Percentiles rank a stretch among this genome's conserved stretches.
These are phyloP conservation scores for Cyanophora paradoxa DNA, from an alignment of 78 protist species.

Conservation along the genomic window DNA sequence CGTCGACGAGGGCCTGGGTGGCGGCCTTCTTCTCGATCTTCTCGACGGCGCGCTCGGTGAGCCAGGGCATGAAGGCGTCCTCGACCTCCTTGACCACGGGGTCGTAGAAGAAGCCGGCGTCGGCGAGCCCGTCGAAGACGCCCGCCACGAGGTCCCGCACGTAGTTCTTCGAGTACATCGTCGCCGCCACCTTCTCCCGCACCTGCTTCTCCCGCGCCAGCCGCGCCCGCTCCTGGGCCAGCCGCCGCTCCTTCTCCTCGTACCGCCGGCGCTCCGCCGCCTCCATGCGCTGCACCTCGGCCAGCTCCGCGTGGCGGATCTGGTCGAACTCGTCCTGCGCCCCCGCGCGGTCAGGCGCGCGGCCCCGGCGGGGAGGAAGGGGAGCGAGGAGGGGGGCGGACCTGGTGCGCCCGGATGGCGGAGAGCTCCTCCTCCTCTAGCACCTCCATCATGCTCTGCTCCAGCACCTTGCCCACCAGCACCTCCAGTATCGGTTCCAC, in stretches of 20 bases:
- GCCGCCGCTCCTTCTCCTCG: constrained; percentile 68
- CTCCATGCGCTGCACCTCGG: constrained; percentile 69
- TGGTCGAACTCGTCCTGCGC: constrained; percentile 52
- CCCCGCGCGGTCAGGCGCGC: too few relatives aligned
- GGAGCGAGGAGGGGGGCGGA: too few relatives aligned
- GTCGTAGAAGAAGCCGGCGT: constrained; percentile 62
- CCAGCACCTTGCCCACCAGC: constrained; percentile 72
- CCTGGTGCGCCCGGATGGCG: constrained; percentile 45
- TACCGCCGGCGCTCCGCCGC: constrained; percentile 57
- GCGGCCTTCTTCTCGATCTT: background rate
- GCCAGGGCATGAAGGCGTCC: constrained; percentile 63
- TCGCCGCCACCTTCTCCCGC: constrained; percentile 11
- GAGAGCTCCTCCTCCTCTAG: constrained; percentile 81
- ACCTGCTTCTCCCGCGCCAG: constrained; percentile 11
- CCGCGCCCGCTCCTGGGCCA: constrained; percentile 24
- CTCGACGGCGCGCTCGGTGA: constrained; percentile 6
- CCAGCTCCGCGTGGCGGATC: constrained; percentile 43
- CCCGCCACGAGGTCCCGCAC: constrained; percentile 19
- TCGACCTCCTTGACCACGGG: constrained; percentile 43
- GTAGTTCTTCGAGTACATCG: background rate
- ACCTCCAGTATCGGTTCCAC: constrained; percentile 82
- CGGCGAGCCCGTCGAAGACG: constrained; percentile 39
- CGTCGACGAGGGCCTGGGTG: background rate
- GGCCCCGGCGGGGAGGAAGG: too few relatives aligned
- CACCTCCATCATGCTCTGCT: constrained; percentile 76